Base-by-base conservation (phyloP, 768 basidiomycete species). In the Postia placenta region DNA sequence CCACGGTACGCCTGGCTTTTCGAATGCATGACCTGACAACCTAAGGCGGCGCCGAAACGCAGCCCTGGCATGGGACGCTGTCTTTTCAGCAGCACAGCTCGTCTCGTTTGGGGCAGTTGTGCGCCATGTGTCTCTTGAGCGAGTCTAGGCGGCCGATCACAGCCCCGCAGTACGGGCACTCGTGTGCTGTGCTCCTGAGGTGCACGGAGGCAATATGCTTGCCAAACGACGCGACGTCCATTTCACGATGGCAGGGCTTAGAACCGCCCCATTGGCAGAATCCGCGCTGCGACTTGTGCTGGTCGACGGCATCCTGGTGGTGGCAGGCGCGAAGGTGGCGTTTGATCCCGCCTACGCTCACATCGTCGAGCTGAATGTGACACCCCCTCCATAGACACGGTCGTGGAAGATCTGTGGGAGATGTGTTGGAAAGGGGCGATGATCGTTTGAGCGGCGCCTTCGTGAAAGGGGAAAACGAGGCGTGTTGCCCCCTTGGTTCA, bases 131-230 rank as follows among this genome's bases (percentile, higher is more conserved):
- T 7, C 30, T 7, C 30, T 33, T 7, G 30, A 33, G 30, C 7
- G 9, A 7, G 15, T 33, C 30, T 7, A 15, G 30, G 9, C 30
- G 7, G 7, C 30, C 30, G 7, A 33, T 33, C 15, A 33, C 7
- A 33, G 30, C 15, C 9, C 15, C 9, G 30, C 30, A 33, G 30
- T 33, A 33, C 30, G 30, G 30, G 30, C 30, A 33, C 9, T 15
- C 9, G 30, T 15, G 30, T 33, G 30, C 30, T 15, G 30, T 7
- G 42, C 42, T 45, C 30, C 35, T 33, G 17, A 45, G 44, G 23
- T 45, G 44, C 17, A 45, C 44, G 14, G 44, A 33, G 24, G 44
- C 27, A 27, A 36, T 36, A 23, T 45, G 44, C 33, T 45, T 45
- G 6, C 24, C 44, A 20, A 45, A 36, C 28, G 28, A 33, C 11